A percentile compares a stretch with the other conserved stretches of the same genome.
phyloP scores from a whole-genome alignment of 371 early-diverging fungal genomes.

The Mortierella sp. region DNA sequence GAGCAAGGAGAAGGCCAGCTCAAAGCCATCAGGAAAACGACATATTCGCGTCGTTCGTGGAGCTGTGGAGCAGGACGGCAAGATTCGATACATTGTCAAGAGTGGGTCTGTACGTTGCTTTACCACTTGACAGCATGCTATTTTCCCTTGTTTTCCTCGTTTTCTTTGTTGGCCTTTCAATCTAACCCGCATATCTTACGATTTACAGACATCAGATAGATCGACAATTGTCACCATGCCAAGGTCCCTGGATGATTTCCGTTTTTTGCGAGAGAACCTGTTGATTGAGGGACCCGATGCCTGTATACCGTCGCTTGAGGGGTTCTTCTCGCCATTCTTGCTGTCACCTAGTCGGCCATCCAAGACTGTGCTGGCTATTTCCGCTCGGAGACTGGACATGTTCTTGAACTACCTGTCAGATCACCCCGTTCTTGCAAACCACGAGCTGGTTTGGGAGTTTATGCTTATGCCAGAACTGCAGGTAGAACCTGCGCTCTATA shows the following conservation, averaged over 20 bases:
- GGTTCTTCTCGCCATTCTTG: conserved; percentile 57
- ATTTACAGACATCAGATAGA: conserved; percentile 41
- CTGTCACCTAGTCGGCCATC: conserved; percentile 64
- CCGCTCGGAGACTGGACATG: conserved; percentile 55
- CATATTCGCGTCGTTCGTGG: conserved; percentile 58
- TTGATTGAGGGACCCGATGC: conserved; percentile 64
- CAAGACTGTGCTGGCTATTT: conserved; percentile 47
- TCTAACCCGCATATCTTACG: neutral
- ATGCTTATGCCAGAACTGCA: conserved; percentile 62
- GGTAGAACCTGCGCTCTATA: conserved; percentile 25
- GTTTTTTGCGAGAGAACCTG: conserved; percentile 59
- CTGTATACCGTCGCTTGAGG: conserved; percentile 65
- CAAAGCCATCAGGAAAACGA: conserved; percentile 6
- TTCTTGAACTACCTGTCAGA: conserved; percentile 65
- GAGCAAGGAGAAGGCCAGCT: neutral
- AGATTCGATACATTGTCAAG: conserved; percentile 58
- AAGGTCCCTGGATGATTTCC: conserved; percentile 64
- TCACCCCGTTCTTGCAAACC: conserved; percentile 62
- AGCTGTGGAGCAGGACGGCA: conserved; percentile 45
- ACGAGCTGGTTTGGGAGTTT: conserved; percentile 66
- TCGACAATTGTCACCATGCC: conserved; percentile 58
- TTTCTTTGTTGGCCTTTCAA: neutral
- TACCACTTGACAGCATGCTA: neutral
- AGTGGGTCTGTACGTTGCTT: conserved; percentile 57
- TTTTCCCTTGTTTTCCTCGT: neutral